These are phyloP conservation scores for Boletellus emodensis DNA, from an alignment of 768 basidiomycete species.

Conservation along the genomic window DNA sequence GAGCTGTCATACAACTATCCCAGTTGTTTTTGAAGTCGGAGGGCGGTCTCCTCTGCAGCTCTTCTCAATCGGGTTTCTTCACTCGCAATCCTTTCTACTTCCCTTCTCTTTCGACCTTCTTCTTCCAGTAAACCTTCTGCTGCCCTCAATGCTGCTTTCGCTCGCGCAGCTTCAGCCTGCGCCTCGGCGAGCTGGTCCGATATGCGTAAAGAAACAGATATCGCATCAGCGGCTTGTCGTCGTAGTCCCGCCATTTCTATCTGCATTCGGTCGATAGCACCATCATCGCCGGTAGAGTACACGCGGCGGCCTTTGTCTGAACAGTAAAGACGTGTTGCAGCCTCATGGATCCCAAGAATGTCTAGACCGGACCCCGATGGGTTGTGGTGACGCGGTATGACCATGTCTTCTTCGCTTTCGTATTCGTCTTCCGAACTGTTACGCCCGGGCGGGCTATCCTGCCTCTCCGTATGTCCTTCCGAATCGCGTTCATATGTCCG, in stretches of 20 bases:
- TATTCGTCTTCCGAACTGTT: constrained; percentile 48
- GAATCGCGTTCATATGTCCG: constrained; percentile 32
- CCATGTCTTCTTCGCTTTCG: constrained; percentile 67
- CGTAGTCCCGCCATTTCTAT: constrained; percentile 62
- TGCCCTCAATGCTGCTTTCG: constrained; percentile 50
- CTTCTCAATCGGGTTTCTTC: constrained; percentile 46
- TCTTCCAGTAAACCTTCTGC: constrained; percentile 59
- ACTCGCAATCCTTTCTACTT: constrained; percentile 51
- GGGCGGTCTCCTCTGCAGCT: constrained; percentile 48
- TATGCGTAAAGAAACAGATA: constrained; percentile 58
- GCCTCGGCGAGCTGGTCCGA: constrained; percentile 68
- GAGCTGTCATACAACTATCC: background rate
- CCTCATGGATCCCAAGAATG: constrained; percentile 31
- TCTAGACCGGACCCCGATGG: constrained; percentile 37
- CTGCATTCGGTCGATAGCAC: constrained; percentile 57
- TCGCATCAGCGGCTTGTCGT: constrained; percentile 64
- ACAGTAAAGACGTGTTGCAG: constrained; percentile 41
- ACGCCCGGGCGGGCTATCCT: constrained; percentile 37
- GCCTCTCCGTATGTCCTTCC: constrained; percentile 37
- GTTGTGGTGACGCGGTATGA: constrained; percentile 43
- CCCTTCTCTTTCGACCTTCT: constrained; percentile 53
- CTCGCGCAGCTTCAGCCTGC: constrained; percentile 55
- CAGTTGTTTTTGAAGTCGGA: constrained; percentile 30
- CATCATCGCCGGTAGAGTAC: constrained; percentile 35
- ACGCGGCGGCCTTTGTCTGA: constrained; percentile 27